phyloP scores from a whole-genome alignment of 2,329 filamentous ascomycete genomes.

The Esteya vermicola region DNA sequence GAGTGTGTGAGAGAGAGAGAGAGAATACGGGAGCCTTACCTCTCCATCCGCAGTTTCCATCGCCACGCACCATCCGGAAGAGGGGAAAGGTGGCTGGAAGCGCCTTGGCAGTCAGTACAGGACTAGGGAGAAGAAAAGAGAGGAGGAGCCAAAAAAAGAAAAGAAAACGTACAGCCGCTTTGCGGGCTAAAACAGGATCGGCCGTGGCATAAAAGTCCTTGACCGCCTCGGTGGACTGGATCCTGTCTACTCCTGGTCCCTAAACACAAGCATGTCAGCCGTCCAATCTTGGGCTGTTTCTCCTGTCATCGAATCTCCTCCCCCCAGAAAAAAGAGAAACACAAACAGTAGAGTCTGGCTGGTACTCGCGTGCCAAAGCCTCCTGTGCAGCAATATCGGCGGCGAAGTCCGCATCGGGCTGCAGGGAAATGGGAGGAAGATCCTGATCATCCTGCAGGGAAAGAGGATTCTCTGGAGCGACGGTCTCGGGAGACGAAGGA shows the following conservation, averaged over 20 bases:
- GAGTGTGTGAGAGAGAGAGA: background rate
- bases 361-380: constrained; percentile 43
- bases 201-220: constrained; percentile 78
- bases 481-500: no score
- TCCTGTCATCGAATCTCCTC: no score
- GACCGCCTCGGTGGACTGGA: constrained; percentile 62
- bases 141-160: constrained; percentile 7
- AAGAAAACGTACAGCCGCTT: constrained; percentile 56
- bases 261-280: no score
- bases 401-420: constrained; percentile 4
- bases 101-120: constrained; percentile 32
- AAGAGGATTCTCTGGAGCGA: no score
- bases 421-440: background rate
- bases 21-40: constrained; percentile 41
- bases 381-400: constrained; percentile 43
- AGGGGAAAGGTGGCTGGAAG: constrained; percentile 74
- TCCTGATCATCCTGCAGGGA: no score
- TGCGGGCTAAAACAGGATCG: constrained; percentile 70
- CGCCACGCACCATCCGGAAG: constrained; percentile 76
- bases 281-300: no score
- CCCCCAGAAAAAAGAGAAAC: background rate
- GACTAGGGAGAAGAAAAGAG: background rate
- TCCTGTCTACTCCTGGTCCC: constrained; percentile 73
- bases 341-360: constrained; percentile 40
- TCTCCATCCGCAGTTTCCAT: constrained; percentile 96